phyloP scores from a whole-genome alignment of 75 land plant genomes.

The Larix kaempferi region DNA sequence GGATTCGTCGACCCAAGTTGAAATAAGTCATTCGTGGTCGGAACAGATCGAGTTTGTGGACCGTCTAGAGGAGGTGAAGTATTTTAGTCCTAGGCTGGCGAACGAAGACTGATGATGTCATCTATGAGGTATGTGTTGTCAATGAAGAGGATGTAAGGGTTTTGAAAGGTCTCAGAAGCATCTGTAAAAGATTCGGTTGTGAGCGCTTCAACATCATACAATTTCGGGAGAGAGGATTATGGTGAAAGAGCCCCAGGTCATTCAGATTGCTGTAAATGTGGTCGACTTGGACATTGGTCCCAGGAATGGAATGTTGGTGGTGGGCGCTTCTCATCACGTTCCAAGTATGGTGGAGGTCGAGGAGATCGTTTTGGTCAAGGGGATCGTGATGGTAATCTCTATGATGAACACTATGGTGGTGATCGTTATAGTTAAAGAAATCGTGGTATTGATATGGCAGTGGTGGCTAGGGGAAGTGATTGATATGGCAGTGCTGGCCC shows the following conservation, averaged over 20 bases:
- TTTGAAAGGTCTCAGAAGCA: background rate
- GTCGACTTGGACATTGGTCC: slow-evolving; percentile 84
- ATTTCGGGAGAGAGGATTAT: background rate
- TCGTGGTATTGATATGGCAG: slow-evolving; percentile 13
- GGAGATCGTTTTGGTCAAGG: slow-evolving; percentile 33
- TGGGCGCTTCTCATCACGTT: slow-evolving; percentile 15
- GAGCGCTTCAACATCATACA: background rate
- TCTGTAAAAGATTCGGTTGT: background rate
- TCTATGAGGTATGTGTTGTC: background rate
- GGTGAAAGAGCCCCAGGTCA: slow-evolving; percentile 10
- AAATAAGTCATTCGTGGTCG: background rate
- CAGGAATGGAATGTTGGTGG: slow-evolving; percentile 72
- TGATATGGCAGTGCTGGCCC: slow-evolving; percentile 50
- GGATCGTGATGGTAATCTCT: slow-evolving; percentile 40
- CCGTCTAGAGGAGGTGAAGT: background rate
- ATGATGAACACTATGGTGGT: too few species aligned
- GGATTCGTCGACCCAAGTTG: background rate
- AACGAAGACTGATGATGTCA: background rate
- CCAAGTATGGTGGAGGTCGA: slow-evolving; percentile 20
- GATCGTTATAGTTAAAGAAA: slow-evolving; percentile 46
- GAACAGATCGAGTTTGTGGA: background rate
- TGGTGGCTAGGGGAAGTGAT: slow-evolving; percentile 24
- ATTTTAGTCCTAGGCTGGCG: background rate
- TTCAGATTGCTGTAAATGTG: slow-evolving; percentile 81
- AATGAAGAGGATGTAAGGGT: background rate